These are phyloP conservation scores for Clitocybe nebularis DNA, from an alignment of 1,284 basidiomycete species.

Conservation along the genomic window DNA sequence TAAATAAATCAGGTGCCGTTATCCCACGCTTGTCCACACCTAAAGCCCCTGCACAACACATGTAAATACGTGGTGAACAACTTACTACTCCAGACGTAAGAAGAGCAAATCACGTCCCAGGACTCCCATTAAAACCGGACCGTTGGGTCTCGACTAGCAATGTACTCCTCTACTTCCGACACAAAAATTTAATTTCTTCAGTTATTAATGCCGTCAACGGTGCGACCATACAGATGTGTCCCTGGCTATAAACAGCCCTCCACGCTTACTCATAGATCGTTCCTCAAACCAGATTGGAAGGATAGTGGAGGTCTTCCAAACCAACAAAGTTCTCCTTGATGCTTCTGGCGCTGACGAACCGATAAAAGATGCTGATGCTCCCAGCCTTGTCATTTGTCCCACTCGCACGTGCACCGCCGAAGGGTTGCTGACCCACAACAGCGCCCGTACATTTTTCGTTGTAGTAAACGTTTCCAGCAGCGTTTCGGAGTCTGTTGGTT, in stretches of 20 bases:
- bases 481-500: slow-evolving; percentile 77
- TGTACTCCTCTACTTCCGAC: no score
- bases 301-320: slow-evolving; percentile 76
- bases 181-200: background rate
- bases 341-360: slow-evolving; percentile 85
- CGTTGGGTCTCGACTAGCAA: no score
- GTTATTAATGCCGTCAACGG: background rate
- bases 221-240: background rate
- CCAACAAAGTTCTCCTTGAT: slow-evolving; percentile 96
- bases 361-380: slow-evolving; percentile 85
- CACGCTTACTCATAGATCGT: background rate
- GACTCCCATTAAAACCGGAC: no score
- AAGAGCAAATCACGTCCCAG: no score
- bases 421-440: slow-evolving; percentile 94
- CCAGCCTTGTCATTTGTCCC: slow-evolving; percentile 99
- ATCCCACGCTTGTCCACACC: no score
- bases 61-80: no score
- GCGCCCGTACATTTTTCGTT: slow-evolving; percentile 97
- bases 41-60: no score
- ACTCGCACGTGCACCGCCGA: slow-evolving; percentile 89
- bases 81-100: no score
- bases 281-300: slow-evolving; percentile 73
- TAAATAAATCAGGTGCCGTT: no score
- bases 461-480: slow-evolving; percentile 91
- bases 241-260: background rate